Conservation (phyloP, 2,329 filamentous ascomycete species). For the Tolypocladium endophyticum region DNA sequence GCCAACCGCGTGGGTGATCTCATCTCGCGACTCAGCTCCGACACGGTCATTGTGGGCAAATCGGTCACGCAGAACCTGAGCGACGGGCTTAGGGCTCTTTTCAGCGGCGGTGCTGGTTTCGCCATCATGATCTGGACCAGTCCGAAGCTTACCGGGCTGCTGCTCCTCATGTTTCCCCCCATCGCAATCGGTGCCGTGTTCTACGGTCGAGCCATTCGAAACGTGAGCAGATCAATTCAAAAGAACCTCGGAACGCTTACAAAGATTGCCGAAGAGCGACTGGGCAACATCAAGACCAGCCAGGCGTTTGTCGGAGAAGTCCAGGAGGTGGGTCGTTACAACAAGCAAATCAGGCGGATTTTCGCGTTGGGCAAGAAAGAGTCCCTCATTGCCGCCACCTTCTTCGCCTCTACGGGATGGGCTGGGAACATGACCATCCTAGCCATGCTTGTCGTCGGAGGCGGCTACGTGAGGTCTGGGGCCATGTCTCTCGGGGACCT, state of each 20-base stretch:
- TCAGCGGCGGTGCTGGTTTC: constrained; percentile 84
- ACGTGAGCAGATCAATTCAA: constrained; percentile 84
- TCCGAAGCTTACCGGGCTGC: constrained; percentile 75
- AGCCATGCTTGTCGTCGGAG: constrained; percentile 79
- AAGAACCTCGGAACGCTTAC: constrained; percentile 86
- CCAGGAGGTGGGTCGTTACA: constrained; percentile 84
- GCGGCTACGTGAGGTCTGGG: constrained; percentile 78
- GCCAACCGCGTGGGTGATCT: constrained; percentile 93
- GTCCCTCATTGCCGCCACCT: constrained; percentile 79
- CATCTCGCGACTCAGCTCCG: constrained; percentile 88
- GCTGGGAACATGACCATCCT: constrained; percentile 96
- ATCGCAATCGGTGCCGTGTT: constrained; percentile 85
- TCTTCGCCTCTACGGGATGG: constrained; percentile 79
- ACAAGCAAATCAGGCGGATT: constrained; percentile 82
- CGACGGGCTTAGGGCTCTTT: constrained; percentile 82
- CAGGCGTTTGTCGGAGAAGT: constrained; percentile 93
- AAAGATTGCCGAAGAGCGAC: constrained; percentile 95
- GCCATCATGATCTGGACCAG: constrained; percentile 94
- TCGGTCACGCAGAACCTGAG: constrained; percentile 97
- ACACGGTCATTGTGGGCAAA: constrained; percentile 96
- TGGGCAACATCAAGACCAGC: constrained; percentile 92
- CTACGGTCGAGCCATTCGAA: constrained; percentile 81
- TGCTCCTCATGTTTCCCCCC: constrained; percentile 80
- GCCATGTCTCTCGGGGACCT: constrained; percentile 84
- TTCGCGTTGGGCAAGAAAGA: constrained; percentile 82